Evolutionary conservation across 208 protist species (phyloP).

Genomic region (Crithidia mellificae): DNA sequence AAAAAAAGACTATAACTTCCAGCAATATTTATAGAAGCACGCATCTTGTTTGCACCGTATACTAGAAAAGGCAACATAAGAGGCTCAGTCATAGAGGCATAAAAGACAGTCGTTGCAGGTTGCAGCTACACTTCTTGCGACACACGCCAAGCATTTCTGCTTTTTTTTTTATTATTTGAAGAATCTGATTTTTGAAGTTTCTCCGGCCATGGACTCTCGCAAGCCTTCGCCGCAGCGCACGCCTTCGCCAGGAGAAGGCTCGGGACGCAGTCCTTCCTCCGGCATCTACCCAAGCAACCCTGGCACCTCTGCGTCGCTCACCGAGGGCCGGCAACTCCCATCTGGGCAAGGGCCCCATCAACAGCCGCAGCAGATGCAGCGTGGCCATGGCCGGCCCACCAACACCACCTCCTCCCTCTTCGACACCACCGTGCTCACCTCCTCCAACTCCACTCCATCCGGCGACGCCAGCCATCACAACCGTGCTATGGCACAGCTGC

Average conservation of each 20-base stretch:
- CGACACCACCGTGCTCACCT: slow-evolving; percentile 20
- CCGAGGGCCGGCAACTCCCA: neutral
- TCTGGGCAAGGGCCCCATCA: neutral
- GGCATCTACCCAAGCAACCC: slow-evolving; percentile 8
- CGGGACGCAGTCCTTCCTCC: slow-evolving; percentile 5
- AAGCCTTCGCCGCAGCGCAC: neutral
- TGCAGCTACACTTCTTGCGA: no score
- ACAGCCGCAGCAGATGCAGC: neutral
- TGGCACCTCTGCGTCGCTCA: neutral
- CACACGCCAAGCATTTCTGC: no score
- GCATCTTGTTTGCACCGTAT: no score
- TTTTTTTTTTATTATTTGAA: no score
- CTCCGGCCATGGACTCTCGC: neutral
- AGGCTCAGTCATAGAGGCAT: no score
- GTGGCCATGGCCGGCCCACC: neutral
- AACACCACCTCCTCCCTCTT: slow-evolving; percentile 13
- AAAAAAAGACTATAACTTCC: no score
- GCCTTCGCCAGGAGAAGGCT: neutral
- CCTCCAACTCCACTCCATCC: slow-evolving; percentile 14
- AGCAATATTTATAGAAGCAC: no score
- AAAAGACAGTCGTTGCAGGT: no score
- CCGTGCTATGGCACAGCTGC: slow-evolving; percentile 26
- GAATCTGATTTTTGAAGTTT: no score
- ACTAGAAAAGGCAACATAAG: no score
- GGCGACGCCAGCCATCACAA: slow-evolving; percentile 2